A percentile compares a stretch with the other conserved stretches of the same genome.
phyloP scores from a whole-genome alignment of 202 grass and related monocot genomes.

The Musa balbisiana region DNA sequence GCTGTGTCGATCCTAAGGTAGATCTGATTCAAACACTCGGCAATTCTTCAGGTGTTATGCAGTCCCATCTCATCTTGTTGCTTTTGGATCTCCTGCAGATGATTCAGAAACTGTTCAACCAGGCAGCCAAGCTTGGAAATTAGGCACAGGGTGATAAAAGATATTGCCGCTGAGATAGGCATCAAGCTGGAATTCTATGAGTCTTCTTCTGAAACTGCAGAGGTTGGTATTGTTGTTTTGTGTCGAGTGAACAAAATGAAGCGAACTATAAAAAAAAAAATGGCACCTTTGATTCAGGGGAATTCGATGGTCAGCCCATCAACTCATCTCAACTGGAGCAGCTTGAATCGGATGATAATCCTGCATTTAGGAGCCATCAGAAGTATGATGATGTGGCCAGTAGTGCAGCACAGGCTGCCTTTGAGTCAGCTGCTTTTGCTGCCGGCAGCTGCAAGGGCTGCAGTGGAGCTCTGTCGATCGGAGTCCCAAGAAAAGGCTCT shows the following conservation, averaged over 20 bases:
- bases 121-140: slow-evolving; percentile 56
- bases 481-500: slow-evolving; percentile 7
- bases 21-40: too few species aligned
- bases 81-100: slow-evolving; percentile 29
- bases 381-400: slow-evolving; percentile 51
- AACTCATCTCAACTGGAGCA: slow-evolving; percentile 12
- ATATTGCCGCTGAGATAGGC: slow-evolving; percentile 69
- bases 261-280: background rate
- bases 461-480: slow-evolving; percentile 59
- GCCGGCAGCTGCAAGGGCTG: slow-evolving; percentile 69
- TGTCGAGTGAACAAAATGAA: background rate
- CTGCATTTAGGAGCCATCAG: slow-evolving; percentile 9
- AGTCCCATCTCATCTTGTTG: background rate
- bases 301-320: background rate
- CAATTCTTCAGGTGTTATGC: background rate
- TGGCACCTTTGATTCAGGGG: background rate
- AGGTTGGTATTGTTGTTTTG: background rate
- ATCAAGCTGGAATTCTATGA: slow-evolving; percentile 40
- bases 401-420: slow-evolving; percentile 73
- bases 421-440: slow-evolving; percentile 55
- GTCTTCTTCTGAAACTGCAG: background rate
- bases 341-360: slow-evolving; percentile 9
- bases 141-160: slow-evolving; percentile 47
- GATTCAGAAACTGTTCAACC: slow-evolving; percentile 75
- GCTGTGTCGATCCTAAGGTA: slow-evolving; percentile 54